A percentile compares a stretch with the other conserved stretches of the same genome.
Conservation (phyloP, 2,329 filamentous ascomycete genomes). For the Sclerotinia borealis region DNA sequence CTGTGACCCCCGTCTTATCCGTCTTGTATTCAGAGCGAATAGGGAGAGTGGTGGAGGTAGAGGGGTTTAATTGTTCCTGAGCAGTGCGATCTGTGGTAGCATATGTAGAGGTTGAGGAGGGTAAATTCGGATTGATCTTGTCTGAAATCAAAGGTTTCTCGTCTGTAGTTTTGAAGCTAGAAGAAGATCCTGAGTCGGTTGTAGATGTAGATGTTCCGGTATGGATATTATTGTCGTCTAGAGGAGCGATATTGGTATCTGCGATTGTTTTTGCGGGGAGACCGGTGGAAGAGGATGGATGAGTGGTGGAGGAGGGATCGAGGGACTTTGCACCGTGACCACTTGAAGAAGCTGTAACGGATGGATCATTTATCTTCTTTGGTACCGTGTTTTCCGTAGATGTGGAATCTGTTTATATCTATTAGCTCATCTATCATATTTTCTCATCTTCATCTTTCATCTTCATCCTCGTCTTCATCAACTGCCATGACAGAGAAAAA, state of each 20-base stretch:
- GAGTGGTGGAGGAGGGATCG: not conserved
- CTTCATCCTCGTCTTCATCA: no score
- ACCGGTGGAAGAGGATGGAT: not conserved
- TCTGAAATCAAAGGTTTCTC: not conserved
- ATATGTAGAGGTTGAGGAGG: not conserved
- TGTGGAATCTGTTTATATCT: not conserved
- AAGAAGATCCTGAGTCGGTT: no score
- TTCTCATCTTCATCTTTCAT: not conserved
- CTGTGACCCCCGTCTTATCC: no score
- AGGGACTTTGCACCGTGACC: not conserved
- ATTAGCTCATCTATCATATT: fast-evolving
- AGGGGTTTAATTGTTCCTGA: not conserved
- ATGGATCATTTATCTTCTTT: not conserved
- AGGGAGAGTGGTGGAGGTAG: not conserved
- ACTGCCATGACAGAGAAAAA: no score
- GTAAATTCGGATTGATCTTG: not conserved
- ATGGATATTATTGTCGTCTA: not conserved
- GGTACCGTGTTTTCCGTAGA: not conserved
- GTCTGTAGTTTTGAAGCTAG: not conserved
- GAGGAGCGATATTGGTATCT: not conserved
- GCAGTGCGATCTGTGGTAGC: not conserved
- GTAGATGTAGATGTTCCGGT: no score
- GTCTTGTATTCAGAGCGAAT: not conserved
- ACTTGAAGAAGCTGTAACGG: not conserved
- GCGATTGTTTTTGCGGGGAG: not conserved